phyloP scores from a whole-genome alignment of 2,329 filamentous ascomycete species.

The Diaporthe eres region DNA sequence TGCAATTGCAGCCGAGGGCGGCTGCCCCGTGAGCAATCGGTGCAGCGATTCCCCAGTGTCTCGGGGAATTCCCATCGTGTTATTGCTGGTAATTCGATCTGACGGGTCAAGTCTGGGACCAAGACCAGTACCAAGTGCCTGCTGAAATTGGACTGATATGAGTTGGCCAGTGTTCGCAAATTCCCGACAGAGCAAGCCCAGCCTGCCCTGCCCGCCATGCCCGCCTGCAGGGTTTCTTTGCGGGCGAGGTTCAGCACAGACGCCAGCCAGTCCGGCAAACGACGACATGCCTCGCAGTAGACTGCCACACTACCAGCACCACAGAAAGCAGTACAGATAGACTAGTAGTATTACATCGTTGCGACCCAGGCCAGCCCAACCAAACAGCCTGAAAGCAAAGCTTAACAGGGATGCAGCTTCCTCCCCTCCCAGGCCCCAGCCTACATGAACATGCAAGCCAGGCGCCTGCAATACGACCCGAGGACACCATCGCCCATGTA shows the following conservation, averaged over 20 bases:
- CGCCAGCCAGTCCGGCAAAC: conserved; percentile 14
- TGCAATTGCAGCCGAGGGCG: neutral
- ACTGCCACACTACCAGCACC: neutral
- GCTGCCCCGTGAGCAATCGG: conserved; percentile 15
- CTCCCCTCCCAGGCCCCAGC: neutral
- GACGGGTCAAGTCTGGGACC: neutral
- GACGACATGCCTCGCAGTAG: neutral
- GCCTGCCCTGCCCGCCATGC: neutral
- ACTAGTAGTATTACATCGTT: neutral
- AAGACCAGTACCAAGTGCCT: neutral
- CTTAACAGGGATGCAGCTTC: neutral
- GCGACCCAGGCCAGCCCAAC: conserved; percentile 6
- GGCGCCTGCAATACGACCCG: conserved; percentile 26
- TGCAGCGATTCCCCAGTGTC: conserved; percentile 21
- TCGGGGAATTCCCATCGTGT: conserved; percentile 31
- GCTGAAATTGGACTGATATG: conserved; percentile 22
- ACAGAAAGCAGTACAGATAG: neutral
- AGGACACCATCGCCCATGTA: conserved; percentile 2
- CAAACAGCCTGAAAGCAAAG: conserved; percentile 34
- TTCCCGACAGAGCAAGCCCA: conserved; percentile 16
- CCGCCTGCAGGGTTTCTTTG: neutral
- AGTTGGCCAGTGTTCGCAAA: conserved; percentile 16
- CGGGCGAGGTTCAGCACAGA: conserved; percentile 23
- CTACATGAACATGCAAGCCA: conserved; percentile 27
- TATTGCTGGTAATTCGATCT: conserved; percentile 7